Base-by-base conservation (phyloP, 352 stramenopile species). In the Phytophthora cactorum region DNA sequence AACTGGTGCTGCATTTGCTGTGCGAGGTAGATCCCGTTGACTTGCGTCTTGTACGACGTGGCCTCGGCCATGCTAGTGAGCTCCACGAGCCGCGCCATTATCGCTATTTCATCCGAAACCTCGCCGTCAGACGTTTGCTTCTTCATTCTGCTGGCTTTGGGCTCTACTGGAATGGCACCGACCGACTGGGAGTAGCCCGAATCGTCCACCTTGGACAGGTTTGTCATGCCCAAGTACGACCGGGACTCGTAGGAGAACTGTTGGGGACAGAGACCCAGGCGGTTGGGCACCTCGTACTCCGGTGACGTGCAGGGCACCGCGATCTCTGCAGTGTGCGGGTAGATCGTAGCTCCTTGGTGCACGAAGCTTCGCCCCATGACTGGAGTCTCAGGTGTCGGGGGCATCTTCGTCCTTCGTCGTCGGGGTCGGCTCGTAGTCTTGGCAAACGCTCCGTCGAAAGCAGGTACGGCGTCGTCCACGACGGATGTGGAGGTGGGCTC, bases 11-110 rank as follows among this genome's bases (percentile, higher is more conserved):
- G 67, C 49, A 60, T 59, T 15, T 76, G 72, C 55, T 72, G 66
- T 28, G 72, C 55, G 31, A 84, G 59, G 54, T 72, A 76, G 17
- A 62, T 52, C 9, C 68, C 71, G 27, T 79, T 79, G 14, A n/a
- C 61, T 34, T 79, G 71, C 22, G 67, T 75, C 44, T 45, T 59
- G 54, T 72, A 63, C 4, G 69, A 74, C n/a, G 71, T 73, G 28
- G 58, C 59, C 63, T 79, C 67, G 39, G 63, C 71, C 71, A 76
- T 79, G 22, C 12, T 66, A 5, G 44, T 66, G 41, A 76, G 58
- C 51, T 76, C 62, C 63, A 66, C 46, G 14, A 79, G 43, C n/a
- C 67, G 39, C 38, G 45, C 29, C 67, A 71, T 70, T 50, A 79
- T 47, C 2, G 41, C 28, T 11, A 46, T 36, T 47, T 60, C 50